phyloP scores from a whole-genome alignment of 495 filamentous ascomycete species.

The Neurospora sp. region DNA sequence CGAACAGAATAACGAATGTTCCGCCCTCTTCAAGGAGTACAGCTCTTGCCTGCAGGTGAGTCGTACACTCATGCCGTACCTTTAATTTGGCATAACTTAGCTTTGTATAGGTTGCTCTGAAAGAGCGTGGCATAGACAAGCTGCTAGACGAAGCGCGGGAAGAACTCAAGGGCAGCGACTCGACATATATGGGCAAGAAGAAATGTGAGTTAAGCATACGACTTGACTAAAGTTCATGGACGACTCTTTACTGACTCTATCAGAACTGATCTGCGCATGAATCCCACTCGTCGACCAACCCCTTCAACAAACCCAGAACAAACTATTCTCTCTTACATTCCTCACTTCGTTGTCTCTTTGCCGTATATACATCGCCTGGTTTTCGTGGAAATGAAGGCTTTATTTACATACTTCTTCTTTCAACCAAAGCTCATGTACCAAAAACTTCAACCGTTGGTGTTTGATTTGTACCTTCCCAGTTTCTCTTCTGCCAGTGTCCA shows the following conservation, averaged over 20 bases:
- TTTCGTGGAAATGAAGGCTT: not conserved
- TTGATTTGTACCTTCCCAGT: not conserved
- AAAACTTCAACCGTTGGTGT: not conserved
- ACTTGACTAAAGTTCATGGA: not conserved
- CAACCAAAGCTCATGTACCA: not conserved
- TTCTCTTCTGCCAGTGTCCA: not conserved
- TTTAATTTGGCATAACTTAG: not conserved
- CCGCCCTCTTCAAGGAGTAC: conserved; percentile 74
- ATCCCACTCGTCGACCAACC: not conserved
- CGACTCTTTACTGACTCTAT: not conserved
- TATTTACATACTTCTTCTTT: not conserved
- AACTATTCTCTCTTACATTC: not conserved
- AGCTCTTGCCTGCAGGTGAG: conserved; percentile 69
- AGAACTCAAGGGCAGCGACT: conserved; percentile 70
- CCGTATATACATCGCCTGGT: not conserved
- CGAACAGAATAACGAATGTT: conserved; percentile 65
- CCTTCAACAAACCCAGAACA: not conserved
- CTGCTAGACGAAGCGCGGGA: conserved; percentile 80
- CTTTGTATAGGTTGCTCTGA: conserved; percentile 57
- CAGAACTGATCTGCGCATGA: not conserved
- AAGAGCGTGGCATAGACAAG: conserved; percentile 74
- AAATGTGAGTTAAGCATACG: conserved; percentile 14
- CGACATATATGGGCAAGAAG: conserved; percentile 53
- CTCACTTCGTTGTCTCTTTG: not conserved
- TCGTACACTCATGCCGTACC: not conserved